phyloP scores from a whole-genome alignment of 2,329 filamentous ascomycete genomes.

The Knoxdaviesia capensis region DNA sequence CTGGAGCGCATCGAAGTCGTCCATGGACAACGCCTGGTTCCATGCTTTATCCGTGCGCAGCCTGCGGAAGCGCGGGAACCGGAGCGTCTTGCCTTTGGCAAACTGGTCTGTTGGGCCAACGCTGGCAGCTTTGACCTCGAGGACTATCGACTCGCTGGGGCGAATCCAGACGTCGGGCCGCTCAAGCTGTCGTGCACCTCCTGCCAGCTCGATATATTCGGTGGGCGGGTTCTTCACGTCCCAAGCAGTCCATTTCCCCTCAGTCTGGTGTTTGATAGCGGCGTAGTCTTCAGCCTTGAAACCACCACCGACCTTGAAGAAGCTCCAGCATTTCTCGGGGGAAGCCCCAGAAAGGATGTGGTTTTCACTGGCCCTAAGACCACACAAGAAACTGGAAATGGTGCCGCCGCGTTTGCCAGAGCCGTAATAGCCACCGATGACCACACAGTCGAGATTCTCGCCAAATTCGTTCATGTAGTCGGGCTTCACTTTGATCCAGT shows the following conservation, averaged over 20 bases:
- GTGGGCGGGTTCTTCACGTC: slow-evolving; percentile 56
- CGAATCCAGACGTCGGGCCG: slow-evolving; percentile 84
- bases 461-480: slow-evolving; percentile 97
- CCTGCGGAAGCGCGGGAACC: slow-evolving; percentile 77
- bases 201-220: slow-evolving; percentile 62
- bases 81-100: slow-evolving; percentile 53
- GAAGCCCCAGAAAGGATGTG: slow-evolving; percentile 37
- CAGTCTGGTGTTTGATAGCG: slow-evolving; percentile 61
- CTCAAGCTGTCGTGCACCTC: slow-evolving; percentile 51
- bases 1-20: slow-evolving; percentile 59
- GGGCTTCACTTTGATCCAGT: slow-evolving; percentile 98
- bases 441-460: slow-evolving; percentile 72
- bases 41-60: slow-evolving; percentile 70
- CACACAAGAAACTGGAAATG: slow-evolving; percentile 79
- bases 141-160: slow-evolving; percentile 67
- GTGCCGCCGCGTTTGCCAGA: slow-evolving; percentile 66
- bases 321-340: slow-evolving; percentile 70
- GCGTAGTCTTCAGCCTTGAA: slow-evolving; percentile 73
- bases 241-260: slow-evolving; percentile 85
- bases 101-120: slow-evolving; percentile 61
- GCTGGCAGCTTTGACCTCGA: slow-evolving; percentile 76
- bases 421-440: slow-evolving; percentile 87
- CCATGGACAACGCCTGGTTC: slow-evolving; percentile 57
- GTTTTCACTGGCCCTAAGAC: slow-evolving; percentile 54
- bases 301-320: slow-evolving; percentile 95